phyloP scores from a whole-genome alignment of 139 green algal genomes.

The Astrephomene gubernaculifera region DNA sequence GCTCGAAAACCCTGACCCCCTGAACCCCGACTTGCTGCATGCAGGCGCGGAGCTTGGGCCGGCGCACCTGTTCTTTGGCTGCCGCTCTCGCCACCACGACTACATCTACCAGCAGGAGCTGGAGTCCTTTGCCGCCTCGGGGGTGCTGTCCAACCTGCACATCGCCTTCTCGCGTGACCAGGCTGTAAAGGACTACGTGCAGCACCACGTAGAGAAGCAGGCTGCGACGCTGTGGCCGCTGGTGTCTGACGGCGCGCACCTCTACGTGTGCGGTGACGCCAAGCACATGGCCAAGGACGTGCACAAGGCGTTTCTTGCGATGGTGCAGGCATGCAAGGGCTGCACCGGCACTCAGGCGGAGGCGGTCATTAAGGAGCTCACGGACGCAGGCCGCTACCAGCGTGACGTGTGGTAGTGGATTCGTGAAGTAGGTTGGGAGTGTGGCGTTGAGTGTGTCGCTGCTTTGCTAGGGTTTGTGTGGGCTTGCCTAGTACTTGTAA shows the following conservation, averaged over 20 bases:
- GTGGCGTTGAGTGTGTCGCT: too few species aligned
- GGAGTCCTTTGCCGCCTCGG: constrained; percentile 55
- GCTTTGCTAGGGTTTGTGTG: too few species aligned
- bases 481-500: too few species aligned
- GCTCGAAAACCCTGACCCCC: not conserved
- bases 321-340: constrained; percentile 59
- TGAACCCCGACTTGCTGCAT: not conserved
- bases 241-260: constrained; percentile 55
- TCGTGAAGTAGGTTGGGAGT: too few species aligned
- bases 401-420: constrained; percentile 95
- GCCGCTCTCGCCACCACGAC: constrained; percentile 79
- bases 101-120: constrained; percentile 93
- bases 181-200: constrained; percentile 85
- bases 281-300: constrained; percentile 98
- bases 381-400: constrained; percentile 82
- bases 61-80: constrained; percentile 92
- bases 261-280: constrained; percentile 98
- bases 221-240: constrained; percentile 56
- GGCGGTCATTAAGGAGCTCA: constrained; percentile 79
- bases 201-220: constrained; percentile 83
- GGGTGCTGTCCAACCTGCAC: constrained; percentile 78
- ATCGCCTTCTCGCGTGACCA: constrained; percentile 78
- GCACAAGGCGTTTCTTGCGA: constrained; percentile 78
- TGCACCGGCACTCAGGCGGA: constrained; percentile 76
- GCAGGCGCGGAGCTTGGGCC: constrained; percentile 73